phyloP scores from a whole-genome alignment of 2,329 filamentous ascomycete genomes.

The Torrubiellomyces zombiae region DNA sequence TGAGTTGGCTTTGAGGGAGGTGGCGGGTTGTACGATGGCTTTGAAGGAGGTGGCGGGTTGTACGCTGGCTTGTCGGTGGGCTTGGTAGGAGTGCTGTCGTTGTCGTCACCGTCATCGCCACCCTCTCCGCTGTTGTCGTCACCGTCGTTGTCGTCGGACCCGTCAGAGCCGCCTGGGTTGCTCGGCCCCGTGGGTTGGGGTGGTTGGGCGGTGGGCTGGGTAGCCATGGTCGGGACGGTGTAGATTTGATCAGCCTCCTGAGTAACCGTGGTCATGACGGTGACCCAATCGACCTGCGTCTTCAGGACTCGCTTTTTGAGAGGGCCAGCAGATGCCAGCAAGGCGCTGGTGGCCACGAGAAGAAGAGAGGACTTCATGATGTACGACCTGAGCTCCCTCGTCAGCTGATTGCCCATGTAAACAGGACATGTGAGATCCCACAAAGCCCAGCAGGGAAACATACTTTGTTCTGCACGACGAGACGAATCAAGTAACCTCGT shows the following conservation, averaged over 20 bases:
- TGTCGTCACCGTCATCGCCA: no score
- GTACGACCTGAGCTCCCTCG: no score
- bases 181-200: conserved; percentile 4
- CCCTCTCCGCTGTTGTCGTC: no score
- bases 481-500: no score
- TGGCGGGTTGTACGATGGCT: conserved; percentile 3
- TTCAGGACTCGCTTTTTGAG: conserved; percentile 23
- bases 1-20: conserved; percentile 4
- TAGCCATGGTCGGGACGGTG: conserved; percentile 20
- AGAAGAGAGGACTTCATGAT: conserved; percentile 35
- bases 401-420: no score
- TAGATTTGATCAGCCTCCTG: no score
- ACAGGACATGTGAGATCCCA: no score
- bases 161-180: no score
- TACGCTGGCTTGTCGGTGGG: no score
- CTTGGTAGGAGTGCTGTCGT: no score
- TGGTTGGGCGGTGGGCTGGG: not conserved
- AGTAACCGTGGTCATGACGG: conserved; percentile 25
- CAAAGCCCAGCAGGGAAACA: no score
- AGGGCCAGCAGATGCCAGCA: conserved; percentile 28
- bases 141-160: not conserved
- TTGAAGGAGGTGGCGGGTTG: conserved; percentile 1
- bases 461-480: no score
- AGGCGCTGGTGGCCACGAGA: conserved; percentile 26
- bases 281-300: conserved; percentile 24